These are phyloP conservation scores for Cucurbitaria berberidis DNA, from an alignment of 2,329 filamentous ascomycete genomes.

Conservation along the genomic window DNA sequence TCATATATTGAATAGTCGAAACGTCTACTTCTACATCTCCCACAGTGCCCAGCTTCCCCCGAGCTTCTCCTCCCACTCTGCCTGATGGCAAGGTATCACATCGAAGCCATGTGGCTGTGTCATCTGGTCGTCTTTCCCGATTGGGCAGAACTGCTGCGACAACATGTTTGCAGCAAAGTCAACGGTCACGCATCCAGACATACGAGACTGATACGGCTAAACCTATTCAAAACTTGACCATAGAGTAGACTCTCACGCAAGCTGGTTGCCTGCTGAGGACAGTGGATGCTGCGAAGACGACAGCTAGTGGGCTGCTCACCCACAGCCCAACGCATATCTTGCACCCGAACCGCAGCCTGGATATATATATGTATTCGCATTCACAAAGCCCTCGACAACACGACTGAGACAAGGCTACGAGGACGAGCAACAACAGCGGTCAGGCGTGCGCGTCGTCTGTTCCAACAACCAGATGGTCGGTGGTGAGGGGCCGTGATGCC, in stretches of 20 bases:
- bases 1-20: background rate
- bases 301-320: no score
- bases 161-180: slow-evolving; percentile 5
- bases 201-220: background rate
- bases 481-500: slow-evolving; percentile 8
- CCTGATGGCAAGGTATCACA: background rate
- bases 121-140: slow-evolving; percentile 2
- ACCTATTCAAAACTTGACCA: no score
- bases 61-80: background rate
- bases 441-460: background rate
- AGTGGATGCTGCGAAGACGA: background rate
- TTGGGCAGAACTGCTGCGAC: slow-evolving; percentile 10
- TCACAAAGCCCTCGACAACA: background rate
- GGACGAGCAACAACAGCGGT: background rate
- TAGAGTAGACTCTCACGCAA: background rate
- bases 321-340: no score
- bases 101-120: background rate
- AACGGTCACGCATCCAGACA: background rate
- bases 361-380: no score
- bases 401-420: slow-evolving; percentile 4
- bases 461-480: background rate
- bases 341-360: background rate
- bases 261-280: background rate
- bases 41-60: background rate
- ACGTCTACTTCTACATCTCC: background rate